phyloP scores from a whole-genome alignment of 2,329 filamentous ascomycete genomes.

The Claviceps spartinae region DNA sequence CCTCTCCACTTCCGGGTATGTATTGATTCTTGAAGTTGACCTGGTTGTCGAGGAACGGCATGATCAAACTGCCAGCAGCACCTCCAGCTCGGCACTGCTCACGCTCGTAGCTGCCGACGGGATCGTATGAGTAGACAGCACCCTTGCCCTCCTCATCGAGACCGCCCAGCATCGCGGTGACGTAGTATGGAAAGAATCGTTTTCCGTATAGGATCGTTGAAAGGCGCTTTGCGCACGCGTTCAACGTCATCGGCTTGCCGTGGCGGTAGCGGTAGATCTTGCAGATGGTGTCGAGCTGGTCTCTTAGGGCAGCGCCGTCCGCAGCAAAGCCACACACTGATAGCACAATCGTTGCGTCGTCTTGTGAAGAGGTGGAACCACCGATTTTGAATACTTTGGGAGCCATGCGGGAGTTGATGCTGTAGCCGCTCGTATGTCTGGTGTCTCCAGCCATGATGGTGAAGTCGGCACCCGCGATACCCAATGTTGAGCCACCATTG shows the following conservation, averaged over 20 bases:
- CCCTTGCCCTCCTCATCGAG: slow-evolving; percentile 90
- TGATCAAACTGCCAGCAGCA: slow-evolving; percentile 86
- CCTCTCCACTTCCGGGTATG: slow-evolving; percentile 69
- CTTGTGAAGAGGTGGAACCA: slow-evolving; percentile 72
- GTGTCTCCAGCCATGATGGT: slow-evolving; percentile 96
- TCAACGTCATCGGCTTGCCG: slow-evolving; percentile 88
- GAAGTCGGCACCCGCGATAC: slow-evolving; percentile 88
- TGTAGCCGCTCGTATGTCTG: slow-evolving; percentile 89
- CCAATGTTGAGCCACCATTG: slow-evolving; percentile 92
- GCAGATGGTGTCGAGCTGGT: slow-evolving; percentile 84
- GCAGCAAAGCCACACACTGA: slow-evolving; percentile 94
- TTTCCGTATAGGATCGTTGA: slow-evolving; percentile 94
- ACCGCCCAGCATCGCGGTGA: slow-evolving; percentile 84
- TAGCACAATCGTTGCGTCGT: slow-evolving; percentile 74
- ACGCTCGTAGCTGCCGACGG: slow-evolving; percentile 92
- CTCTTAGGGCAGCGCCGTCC: slow-evolving; percentile 85
- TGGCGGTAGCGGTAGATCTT: slow-evolving; percentile 99
- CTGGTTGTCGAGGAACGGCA: slow-evolving; percentile 98
- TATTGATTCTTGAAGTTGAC: slow-evolving; percentile 99
- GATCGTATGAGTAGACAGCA: slow-evolving; percentile 93
- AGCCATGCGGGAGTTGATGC: slow-evolving; percentile 91
- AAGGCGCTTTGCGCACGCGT: slow-evolving; percentile 86
- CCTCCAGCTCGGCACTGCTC: slow-evolving; percentile 92
- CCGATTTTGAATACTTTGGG: slow-evolving; percentile 98
- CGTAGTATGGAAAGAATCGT: slow-evolving; percentile 98